Evolutionary conservation across 345 rosid genomes (phyloP).

Genomic region (Melastoma malabathricum): DNA sequence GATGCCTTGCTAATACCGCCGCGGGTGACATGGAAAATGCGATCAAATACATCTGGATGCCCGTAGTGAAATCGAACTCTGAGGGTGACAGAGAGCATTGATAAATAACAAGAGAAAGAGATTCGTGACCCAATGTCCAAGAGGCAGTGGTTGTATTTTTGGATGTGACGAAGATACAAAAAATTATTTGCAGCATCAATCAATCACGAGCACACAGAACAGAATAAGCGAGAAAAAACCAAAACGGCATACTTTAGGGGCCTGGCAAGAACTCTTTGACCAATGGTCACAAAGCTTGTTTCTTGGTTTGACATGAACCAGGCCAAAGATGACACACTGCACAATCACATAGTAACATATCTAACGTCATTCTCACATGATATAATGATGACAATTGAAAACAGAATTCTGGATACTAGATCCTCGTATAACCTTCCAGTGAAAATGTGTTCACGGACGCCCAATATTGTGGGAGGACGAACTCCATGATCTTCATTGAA

Average conservation of each 20-base stretch:
- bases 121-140: too few relatives aligned
- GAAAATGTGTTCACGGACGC: slow-evolving; percentile 94
- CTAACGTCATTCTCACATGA: slow-evolving; percentile 9
- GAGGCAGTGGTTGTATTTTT: background rate
- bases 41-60: slow-evolving; percentile 90
- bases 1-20: slow-evolving; percentile 99
- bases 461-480: slow-evolving; percentile 81
- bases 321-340: slow-evolving; percentile 94
- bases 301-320: slow-evolving; percentile 99
- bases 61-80: slow-evolving; percentile 98
- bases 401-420: too few relatives aligned
- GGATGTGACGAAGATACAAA: background rate
- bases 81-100: background rate
- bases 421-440: slow-evolving; percentile 64
- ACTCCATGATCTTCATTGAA: slow-evolving; percentile 93
- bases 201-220: too few relatives aligned
- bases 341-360: slow-evolving; percentile 8
- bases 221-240: background rate
- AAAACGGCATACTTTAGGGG: slow-evolving; percentile 64
- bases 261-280: slow-evolving; percentile 95
- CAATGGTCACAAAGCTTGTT: slow-evolving; percentile 90
- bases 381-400: too few relatives aligned
- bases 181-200: too few relatives aligned
- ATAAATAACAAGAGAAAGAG: too few relatives aligned
- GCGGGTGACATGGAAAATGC: slow-evolving; percentile 87